Evolutionary conservation across 352 stramenopile genomes (phyloP).

Genomic region (Phytophthora megakarya): DNA sequence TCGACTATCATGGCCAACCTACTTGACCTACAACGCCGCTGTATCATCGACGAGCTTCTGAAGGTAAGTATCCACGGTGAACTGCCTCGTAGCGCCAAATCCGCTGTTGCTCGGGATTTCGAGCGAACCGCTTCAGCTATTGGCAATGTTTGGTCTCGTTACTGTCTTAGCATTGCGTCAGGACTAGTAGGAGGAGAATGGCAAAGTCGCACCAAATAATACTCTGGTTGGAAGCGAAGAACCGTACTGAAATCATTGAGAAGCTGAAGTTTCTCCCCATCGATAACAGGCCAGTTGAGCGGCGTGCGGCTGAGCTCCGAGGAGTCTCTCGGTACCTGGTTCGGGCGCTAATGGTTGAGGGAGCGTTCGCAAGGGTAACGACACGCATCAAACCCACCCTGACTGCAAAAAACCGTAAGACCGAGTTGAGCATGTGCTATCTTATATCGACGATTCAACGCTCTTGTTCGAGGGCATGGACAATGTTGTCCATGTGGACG

Average conservation of each 20-base stretch:
- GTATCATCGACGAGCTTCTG: not conserved
- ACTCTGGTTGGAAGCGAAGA: not conserved
- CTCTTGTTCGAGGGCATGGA: not conserved
- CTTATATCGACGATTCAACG: not conserved
- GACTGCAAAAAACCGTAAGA: not conserved
- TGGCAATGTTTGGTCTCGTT: not conserved
- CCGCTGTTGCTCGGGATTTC: not conserved
- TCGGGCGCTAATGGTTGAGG: not conserved
- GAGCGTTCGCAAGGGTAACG: not conserved
- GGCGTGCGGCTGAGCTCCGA: not conserved
- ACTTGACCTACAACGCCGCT: not conserved
- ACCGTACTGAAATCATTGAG: no score
- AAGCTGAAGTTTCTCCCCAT: not conserved
- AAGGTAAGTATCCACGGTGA: not conserved
- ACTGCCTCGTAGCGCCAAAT: not conserved
- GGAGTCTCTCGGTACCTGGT: not conserved
- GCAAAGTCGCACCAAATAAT: not conserved
- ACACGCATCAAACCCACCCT: not conserved
- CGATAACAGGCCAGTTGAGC: not conserved
- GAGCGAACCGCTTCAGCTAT: not conserved
- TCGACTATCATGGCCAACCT: not conserved
- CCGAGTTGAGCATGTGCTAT: not conserved
- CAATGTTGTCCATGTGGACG: constrained; percentile 1
- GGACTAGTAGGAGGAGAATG: not conserved
- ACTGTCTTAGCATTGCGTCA: not conserved